phyloP scores from a whole-genome alignment of 768 basidiomycete genomes.

The Podaxis pistillaris region DNA sequence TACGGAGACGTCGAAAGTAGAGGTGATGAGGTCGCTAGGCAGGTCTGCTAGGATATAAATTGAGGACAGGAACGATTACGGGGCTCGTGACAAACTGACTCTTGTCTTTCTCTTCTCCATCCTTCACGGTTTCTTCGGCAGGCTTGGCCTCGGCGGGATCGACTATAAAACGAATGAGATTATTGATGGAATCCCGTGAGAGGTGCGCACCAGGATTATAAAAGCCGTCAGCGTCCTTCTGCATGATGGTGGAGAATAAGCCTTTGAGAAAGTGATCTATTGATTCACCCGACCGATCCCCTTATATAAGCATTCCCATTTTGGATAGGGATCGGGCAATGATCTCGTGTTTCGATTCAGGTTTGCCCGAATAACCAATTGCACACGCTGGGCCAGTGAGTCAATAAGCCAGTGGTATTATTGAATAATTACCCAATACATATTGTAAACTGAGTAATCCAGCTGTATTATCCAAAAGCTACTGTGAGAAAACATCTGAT shows the following conservation, averaged over 20 bases:
- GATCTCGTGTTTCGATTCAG: too few species aligned
- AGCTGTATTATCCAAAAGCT: too few species aligned
- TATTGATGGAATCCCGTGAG: conserved; percentile 6
- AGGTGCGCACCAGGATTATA: conserved; percentile 54
- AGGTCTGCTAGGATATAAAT: conserved; percentile 19
- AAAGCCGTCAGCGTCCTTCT: conserved; percentile 82
- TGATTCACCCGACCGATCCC: too few species aligned
- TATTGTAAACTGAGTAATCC: too few species aligned
- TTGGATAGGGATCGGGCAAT: too few species aligned
- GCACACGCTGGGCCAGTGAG: too few species aligned
- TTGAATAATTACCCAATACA: too few species aligned
- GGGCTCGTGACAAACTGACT: not conserved
- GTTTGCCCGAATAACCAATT: too few species aligned
- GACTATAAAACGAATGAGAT: not conserved
- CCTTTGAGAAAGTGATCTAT: too few species aligned
- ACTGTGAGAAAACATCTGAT: too few species aligned
- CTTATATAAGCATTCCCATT: too few species aligned
- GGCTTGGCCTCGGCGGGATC: conserved; percentile 16
- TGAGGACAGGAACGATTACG: not conserved
- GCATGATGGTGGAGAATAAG: conserved; percentile 31
- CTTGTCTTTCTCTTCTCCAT: conserved; percentile 21
- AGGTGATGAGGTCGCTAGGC: conserved; percentile 65
- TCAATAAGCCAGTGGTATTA: too few species aligned
- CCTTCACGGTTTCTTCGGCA: conserved; percentile 24
- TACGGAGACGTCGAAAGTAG: conserved; percentile 83